Percentiles rank a stretch among this genome's conserved stretches.
Evolutionary conservation across 73 alveolate species (phyloP).

Genomic region (Symbiodinium natans): DNA sequence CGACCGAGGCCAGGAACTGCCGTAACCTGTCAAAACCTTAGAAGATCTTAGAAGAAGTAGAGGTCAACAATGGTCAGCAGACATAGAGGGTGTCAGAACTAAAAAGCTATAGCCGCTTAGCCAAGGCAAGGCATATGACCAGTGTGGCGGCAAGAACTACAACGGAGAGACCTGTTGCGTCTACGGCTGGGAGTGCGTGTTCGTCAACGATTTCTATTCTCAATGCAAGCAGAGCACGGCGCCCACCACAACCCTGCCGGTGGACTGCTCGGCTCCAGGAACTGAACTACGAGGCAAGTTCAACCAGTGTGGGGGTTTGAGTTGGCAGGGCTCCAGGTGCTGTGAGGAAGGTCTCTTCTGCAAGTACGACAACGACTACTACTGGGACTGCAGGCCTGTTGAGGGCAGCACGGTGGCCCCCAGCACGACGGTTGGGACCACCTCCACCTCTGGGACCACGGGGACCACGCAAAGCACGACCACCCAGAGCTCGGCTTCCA

Average conservation of each 20-base stretch:
- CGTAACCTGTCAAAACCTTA: too few relatives aligned
- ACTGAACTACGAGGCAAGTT: conserved; percentile 20
- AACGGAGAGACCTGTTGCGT: conserved; percentile 81
- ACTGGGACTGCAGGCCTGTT: conserved; percentile 45
- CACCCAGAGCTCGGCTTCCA: not conserved
- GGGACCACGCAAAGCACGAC: not conserved
- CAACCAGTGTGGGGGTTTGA: conserved; percentile 71
- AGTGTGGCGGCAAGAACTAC: conserved; percentile 57
- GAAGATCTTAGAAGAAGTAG: too few relatives aligned
- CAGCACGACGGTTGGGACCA: not conserved
- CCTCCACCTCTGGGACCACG: not conserved
- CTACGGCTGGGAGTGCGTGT: conserved; percentile 65
- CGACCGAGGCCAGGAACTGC: conserved; percentile 11
- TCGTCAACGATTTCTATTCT: conserved; percentile 25
- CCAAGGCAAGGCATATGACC: not conserved
- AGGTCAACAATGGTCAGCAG: too few relatives aligned
- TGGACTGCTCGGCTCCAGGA: conserved; percentile 53
- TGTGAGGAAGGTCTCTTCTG: conserved; percentile 42
- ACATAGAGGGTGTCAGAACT: too few relatives aligned
- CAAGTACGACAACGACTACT: conserved; percentile 32
- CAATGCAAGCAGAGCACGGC: conserved; percentile 31
- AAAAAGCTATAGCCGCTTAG: too few relatives aligned
- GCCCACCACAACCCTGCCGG: conserved; percentile 40
- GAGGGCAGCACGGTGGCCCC: conserved; percentile 39
- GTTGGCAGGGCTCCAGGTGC: conserved; percentile 67